Percentiles rank a stretch among this genome's conserved stretches.
Evolutionary conservation across 1,139 yeast genomes (phyloP).

Genomic region (Debaryomycetaceae sp.): DNA sequence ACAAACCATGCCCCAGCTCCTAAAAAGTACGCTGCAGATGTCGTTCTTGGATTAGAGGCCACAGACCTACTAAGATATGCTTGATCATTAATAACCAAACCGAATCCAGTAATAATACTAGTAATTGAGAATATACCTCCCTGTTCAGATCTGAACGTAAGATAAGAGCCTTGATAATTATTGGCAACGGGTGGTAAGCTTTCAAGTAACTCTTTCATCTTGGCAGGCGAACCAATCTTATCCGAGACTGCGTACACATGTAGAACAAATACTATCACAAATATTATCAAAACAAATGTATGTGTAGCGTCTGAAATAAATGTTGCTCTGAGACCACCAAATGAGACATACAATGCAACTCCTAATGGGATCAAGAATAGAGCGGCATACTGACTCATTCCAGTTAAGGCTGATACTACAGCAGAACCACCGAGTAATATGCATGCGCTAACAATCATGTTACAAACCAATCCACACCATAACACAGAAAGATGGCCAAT

Average conservation of each 20-base stretch:
- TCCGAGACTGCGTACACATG: constrained; percentile 11
- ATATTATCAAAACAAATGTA: constrained; percentile 30
- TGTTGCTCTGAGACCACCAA: constrained; percentile 42
- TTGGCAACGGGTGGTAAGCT: constrained; percentile 23
- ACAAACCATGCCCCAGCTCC: constrained; percentile 25
- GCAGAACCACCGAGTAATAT: constrained; percentile 39
- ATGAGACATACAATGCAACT: constrained; percentile 33
- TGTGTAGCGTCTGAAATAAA: constrained; percentile 37
- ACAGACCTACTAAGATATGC: constrained; percentile 36
- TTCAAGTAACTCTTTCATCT: constrained; percentile 22
- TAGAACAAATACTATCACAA: constrained; percentile 25
- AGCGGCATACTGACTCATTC: constrained; percentile 30
- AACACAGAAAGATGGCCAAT: constrained; percentile 27
- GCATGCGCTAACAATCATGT: constrained; percentile 29
- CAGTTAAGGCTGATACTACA: constrained; percentile 32
- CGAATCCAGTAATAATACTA: constrained; percentile 27
- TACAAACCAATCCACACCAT: constrained; percentile 29
- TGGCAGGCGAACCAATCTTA: constrained; percentile 27
- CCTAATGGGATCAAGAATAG: constrained; percentile 37
- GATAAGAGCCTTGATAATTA: constrained; percentile 29
- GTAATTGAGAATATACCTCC: constrained; percentile 28
- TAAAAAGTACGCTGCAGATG: constrained; percentile 36
- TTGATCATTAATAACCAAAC: constrained; percentile 28
- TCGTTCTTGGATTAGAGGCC: constrained; percentile 29
- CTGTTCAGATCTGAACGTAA: constrained; percentile 30